These are phyloP conservation scores for Sparassis latifolia DNA, from an alignment of 1,284 basidiomycete species.

Conservation along the genomic window DNA sequence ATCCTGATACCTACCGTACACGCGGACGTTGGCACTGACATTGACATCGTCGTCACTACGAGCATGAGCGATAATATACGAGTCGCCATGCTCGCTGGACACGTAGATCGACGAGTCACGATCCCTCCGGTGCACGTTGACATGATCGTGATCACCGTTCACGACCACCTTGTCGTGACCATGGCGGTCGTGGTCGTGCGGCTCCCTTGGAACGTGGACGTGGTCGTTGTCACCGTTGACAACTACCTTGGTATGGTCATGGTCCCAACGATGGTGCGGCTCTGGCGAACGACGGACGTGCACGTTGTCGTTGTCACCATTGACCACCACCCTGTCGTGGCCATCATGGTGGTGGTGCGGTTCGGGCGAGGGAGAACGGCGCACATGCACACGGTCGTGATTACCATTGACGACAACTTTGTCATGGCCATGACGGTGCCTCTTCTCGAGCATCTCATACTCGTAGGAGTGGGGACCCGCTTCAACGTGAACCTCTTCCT, in stretches of 20 bases:
- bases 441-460: slow-evolving; percentile 1
- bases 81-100: slow-evolving; percentile 11
- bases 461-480: not conserved
- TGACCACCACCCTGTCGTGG: slow-evolving; percentile 15
- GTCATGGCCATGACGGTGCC: slow-evolving; percentile 15
- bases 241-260: slow-evolving; percentile 11
- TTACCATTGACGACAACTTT: slow-evolving; percentile 13
- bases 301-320: slow-evolving; percentile 19
- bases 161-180: slow-evolving; percentile 12
- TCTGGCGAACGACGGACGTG: slow-evolving; percentile 4
- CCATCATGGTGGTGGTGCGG: slow-evolving; percentile 10
- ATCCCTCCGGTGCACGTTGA: slow-evolving; percentile 9
- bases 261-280: slow-evolving; percentile 4
- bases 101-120: slow-evolving; percentile 8
- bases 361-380: slow-evolving; percentile 10
- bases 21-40: slow-evolving; percentile 9
- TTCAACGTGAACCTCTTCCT: not conserved
- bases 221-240: slow-evolving; percentile 11
- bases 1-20: not conserved
- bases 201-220: slow-evolving; percentile 13
- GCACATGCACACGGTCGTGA: slow-evolving; percentile 14
- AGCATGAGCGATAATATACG: slow-evolving; percentile 14
- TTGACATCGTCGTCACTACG: slow-evolving; percentile 6
- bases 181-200: slow-evolving; percentile 9
- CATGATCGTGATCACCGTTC: slow-evolving; percentile 18